Conservation (phyloP, 192 early-diverging fungal species). For the Pecoramyces ruminantium region DNA sequence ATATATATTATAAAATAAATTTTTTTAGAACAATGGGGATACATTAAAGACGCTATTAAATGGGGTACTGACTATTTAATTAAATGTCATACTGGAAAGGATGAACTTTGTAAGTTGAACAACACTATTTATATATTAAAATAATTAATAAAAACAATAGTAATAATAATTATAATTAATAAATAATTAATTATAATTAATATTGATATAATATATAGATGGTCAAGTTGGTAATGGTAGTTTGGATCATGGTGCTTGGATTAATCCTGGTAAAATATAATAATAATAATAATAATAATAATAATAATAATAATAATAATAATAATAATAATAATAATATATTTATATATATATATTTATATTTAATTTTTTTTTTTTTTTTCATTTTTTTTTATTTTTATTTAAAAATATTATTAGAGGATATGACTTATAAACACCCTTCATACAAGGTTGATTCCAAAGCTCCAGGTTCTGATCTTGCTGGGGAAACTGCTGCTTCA, state of each 20-base stretch:
- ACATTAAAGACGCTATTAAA: slow-evolving; percentile 24
- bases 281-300: too few species aligned
- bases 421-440: slow-evolving; percentile 26
- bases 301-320: too few species aligned
- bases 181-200: too few species aligned
- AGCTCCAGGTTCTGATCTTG: slow-evolving; percentile 30
- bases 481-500: slow-evolving; percentile 28
- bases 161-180: too few species aligned
- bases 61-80: slow-evolving; percentile 48
- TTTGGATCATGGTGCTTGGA: slow-evolving; percentile 14
- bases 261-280: not conserved
- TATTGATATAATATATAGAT: too few species aligned
- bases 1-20: too few species aligned
- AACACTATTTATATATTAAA: too few species aligned
- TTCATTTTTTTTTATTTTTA: not conserved
- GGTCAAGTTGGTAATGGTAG: slow-evolving; percentile 20
- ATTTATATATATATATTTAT: too few species aligned
- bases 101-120: slow-evolving; percentile 12
- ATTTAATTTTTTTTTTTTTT: too few species aligned
- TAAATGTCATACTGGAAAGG: slow-evolving; percentile 29
- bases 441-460: slow-evolving; percentile 22
- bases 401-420: slow-evolving; percentile 8
- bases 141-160: too few species aligned
- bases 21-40: slow-evolving; percentile 14
- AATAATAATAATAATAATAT: too few species aligned